These are phyloP conservation scores for Infundibulicybe gibba DNA, from an alignment of 768 basidiomycete genomes.

Conservation along the genomic window DNA sequence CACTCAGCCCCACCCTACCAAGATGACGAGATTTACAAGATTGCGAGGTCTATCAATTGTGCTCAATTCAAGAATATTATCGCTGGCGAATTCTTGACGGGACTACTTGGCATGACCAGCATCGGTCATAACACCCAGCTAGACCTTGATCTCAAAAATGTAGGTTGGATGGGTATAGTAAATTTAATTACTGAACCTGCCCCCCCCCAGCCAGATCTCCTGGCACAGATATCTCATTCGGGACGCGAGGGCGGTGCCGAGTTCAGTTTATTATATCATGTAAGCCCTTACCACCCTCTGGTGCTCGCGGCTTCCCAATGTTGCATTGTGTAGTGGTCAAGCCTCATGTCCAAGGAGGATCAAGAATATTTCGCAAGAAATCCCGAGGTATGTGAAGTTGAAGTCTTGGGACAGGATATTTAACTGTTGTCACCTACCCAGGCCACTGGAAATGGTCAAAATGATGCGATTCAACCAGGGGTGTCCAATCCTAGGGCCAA, in stretches of 20 bases:
- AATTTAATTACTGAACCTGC: too few species aligned
- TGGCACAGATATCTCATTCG: too few species aligned
- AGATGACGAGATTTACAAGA: slow-evolving; percentile 4
- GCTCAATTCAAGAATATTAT: slow-evolving; percentile 15
- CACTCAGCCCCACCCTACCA: not conserved
- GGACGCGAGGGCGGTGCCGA: not conserved
- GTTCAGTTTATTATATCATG: not conserved
- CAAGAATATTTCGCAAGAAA: not conserved
- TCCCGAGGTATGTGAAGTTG: not conserved
- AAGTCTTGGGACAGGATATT: too few species aligned
- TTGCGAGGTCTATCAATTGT: slow-evolving; percentile 14
- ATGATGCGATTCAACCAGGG: too few species aligned
- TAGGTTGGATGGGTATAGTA: not conserved
- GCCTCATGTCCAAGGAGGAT: not conserved
- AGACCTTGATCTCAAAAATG: not conserved
- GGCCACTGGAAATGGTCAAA: too few species aligned
- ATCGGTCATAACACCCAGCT: slow-evolving; percentile 4
- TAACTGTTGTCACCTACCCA: too few species aligned
- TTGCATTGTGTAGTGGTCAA: not conserved
- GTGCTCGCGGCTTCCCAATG: not conserved
- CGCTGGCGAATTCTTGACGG: slow-evolving; percentile 13
- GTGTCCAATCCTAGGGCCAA: too few species aligned
- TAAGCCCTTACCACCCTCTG: not conserved
- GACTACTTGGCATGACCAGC: slow-evolving; percentile 10
- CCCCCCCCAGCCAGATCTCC: too few species aligned